phyloP scores from a whole-genome alignment of 768 basidiomycete genomes.

The Pluteus cervinus region DNA sequence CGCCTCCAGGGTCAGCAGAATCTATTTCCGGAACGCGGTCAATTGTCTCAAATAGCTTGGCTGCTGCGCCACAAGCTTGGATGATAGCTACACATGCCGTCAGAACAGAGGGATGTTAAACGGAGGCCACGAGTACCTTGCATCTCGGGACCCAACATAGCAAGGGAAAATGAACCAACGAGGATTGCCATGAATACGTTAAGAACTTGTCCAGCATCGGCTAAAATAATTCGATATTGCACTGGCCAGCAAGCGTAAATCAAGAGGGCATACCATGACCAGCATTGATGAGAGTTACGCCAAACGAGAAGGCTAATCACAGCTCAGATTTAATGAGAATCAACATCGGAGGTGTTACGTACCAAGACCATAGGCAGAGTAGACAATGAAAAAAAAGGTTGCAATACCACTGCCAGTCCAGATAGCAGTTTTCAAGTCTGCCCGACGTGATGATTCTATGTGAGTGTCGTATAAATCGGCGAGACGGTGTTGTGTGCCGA shows the following conservation, averaged over 20 bases:
- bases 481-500: constrained; percentile 62
- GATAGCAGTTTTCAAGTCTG: constrained; percentile 45
- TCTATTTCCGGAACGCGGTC: constrained; percentile 77
- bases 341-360: constrained; percentile 8
- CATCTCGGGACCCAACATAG: constrained; percentile 70
- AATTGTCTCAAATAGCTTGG: constrained; percentile 75
- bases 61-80: constrained; percentile 70
- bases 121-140: constrained; percentile 34
- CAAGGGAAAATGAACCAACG: constrained; percentile 78
- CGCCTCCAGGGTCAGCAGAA: constrained; percentile 52
- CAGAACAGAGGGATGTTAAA: not conserved
- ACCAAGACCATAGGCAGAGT: constrained; percentile 56
- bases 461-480: constrained; percentile 51
- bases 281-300: constrained; percentile 66
- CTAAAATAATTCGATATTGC: constrained; percentile 21
- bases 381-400: constrained; percentile 71
- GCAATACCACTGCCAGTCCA: constrained; percentile 51
- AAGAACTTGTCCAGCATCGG: constrained; percentile 58
- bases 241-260: not conserved
- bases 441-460: constrained; percentile 36
- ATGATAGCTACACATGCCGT: constrained; percentile 41
- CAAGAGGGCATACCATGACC: constrained; percentile 31
- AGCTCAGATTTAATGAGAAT: not conserved
- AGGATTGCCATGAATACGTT: constrained; percentile 73
- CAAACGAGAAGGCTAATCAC: constrained; percentile 73